Evolutionary conservation across 1,284 basidiomycete genomes (phyloP).

Genomic region (Melanopsichium pennsylvanicum): DNA sequence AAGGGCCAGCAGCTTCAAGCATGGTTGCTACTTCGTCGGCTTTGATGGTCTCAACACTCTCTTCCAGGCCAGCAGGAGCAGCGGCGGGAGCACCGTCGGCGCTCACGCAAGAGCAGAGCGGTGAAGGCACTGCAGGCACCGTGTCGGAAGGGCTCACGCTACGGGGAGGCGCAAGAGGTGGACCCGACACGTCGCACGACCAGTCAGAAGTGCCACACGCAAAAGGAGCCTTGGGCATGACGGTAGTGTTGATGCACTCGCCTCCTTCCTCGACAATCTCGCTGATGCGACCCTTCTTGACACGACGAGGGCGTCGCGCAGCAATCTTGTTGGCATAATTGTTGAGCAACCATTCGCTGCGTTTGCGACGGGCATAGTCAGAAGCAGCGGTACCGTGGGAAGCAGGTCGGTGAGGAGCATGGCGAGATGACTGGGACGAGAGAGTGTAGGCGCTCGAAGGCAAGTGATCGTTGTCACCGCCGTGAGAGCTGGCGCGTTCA

Average conservation of each 20-base stretch:
- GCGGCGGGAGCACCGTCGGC: conserved; percentile 14
- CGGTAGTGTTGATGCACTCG: conserved; percentile 45
- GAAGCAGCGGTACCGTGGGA: conserved; percentile 35
- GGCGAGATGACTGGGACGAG: conserved; percentile 12
- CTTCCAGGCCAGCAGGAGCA: conserved; percentile 21
- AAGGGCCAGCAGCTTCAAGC: not conserved
- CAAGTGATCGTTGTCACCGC: conserved; percentile 33
- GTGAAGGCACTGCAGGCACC: conserved; percentile 56
- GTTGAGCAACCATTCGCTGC: conserved; percentile 49
- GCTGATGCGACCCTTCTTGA: conserved; percentile 56
- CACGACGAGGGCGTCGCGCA: conserved; percentile 34
- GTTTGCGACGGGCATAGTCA: conserved; percentile 45
- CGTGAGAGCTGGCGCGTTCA: conserved; percentile 37
- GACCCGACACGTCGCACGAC: conserved; percentile 48
- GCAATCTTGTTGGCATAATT: conserved; percentile 50
- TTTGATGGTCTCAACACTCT: conserved; percentile 47
- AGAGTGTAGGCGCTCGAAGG: conserved; percentile 7
- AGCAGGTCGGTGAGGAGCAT: conserved; percentile 13
- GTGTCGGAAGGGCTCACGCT: conserved; percentile 56
- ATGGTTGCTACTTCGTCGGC: conserved; percentile 2
- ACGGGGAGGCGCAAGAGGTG: conserved; percentile 45
- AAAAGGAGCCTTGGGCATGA: conserved; percentile 38
- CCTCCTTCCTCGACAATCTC: conserved; percentile 59
- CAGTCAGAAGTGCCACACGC: conserved; percentile 30
- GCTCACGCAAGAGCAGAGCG: conserved; percentile 52